Base-by-base conservation (phyloP, 2,329 filamentous ascomycete genomes). In the Gremmenia infestans region DNA sequence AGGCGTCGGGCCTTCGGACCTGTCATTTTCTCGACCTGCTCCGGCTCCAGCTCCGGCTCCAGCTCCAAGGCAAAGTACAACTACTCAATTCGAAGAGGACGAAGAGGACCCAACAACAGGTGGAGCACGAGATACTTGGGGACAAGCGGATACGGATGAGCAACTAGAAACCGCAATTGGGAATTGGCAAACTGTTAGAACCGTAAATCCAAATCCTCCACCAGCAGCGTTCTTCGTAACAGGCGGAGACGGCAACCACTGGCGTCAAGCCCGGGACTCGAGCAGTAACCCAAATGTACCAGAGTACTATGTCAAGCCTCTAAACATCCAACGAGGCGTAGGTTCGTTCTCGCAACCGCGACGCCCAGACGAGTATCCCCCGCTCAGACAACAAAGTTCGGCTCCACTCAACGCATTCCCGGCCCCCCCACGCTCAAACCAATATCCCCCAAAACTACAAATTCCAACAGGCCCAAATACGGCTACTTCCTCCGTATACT, bases 301-400 rank as follows among this genome's bases (percentile, higher is more conserved):
- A 32, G 57, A 58, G 35, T 58, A 56, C 43, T 60, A 58, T 36
- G 50, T 63, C 45, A 60, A 52, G 23, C 60, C 53, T 32, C 58
- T 60, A 23, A 51, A 55, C 0, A 17, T 52, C 25, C 48, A 49
- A 5, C 46, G 56, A 19, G 55, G 53, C 45, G 48, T 62, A 12
- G 62, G 60, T 2, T 65, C 62, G 28, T 64, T 65, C 39, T 64
- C 65, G 12, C 60, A 65, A 37, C 63, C 65, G 39, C 51, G 62
- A 52, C 50, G 52, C 47, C 60, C 59, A 35, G 56, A 59, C 22
- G 58, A 47, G 3, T 59, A 60, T 42, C 48, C 60, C 25, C 36
- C 37, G 12, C 50, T 45, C 28, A 25, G 45, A 35, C 52, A 54
- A 54, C 47, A 42, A 12, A 48, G 22, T 19, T 45, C 48, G 5